Evolutionary conservation across 305 asterid species (phyloP).

Genomic region (Salvia sclarea): DNA sequence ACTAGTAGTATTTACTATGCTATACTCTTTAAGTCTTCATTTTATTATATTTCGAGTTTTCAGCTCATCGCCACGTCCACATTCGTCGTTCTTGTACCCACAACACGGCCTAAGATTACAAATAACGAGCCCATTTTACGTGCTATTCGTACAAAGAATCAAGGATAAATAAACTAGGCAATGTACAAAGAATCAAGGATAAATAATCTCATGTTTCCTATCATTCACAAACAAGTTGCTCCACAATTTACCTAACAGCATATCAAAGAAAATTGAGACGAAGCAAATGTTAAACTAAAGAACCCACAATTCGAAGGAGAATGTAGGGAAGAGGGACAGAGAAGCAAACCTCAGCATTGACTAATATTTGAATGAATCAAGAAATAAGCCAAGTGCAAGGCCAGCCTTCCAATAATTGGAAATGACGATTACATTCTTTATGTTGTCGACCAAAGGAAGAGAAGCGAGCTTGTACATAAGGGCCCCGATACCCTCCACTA

Average conservation of each 20-base stretch:
- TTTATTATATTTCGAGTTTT: too few species aligned
- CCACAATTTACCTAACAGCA: slow-evolving; percentile 41
- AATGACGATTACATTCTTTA: slow-evolving; percentile 52
- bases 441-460: slow-evolving; percentile 49
- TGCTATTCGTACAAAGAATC: background rate
- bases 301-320: background rate
- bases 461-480: slow-evolving; percentile 84
- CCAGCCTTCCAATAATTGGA: slow-evolving; percentile 93
- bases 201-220: slow-evolving; percentile 33
- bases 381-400: slow-evolving; percentile 81
- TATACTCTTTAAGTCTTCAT: background rate
- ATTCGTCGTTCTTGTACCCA: background rate
- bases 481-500: slow-evolving; percentile 96
- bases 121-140: background rate
- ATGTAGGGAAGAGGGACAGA: background rate
- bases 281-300: background rate
- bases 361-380: slow-evolving; percentile 89
- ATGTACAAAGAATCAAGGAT: too few species aligned
- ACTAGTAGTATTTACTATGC: background rate
- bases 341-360: slow-evolving; percentile 19
- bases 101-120: too few species aligned
- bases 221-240: slow-evolving; percentile 45
- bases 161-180: background rate
- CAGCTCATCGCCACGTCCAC: too few species aligned
- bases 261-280: background rate